A percentile compares a stretch with the other conserved stretches of the same genome.
Evolutionary conservation across 345 rosid species (phyloP).

Genomic region (Euphorbia tirucalli): DNA sequence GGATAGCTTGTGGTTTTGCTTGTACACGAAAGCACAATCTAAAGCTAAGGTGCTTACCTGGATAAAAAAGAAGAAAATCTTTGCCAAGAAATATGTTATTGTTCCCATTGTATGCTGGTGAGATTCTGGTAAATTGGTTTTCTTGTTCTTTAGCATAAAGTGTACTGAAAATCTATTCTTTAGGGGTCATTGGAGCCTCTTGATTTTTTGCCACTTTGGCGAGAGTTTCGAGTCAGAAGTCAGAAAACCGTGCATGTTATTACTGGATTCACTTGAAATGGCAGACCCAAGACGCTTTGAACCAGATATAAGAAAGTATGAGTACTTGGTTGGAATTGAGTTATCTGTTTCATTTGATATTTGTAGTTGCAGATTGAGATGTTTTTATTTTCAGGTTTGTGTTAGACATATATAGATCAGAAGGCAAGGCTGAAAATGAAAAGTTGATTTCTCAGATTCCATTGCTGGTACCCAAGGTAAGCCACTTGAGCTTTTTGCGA

Average conservation of each 20-base stretch:
- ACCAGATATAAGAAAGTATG: constrained; percentile 61
- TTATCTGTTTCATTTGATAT: neutral
- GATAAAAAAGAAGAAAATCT: constrained; percentile 53
- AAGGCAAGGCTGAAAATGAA: constrained; percentile 47
- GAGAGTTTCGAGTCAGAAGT: constrained; percentile 41
- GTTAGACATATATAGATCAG: constrained; percentile 46
- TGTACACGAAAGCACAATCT: constrained; percentile 39
- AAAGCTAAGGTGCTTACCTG: constrained; percentile 45
- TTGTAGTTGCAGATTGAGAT: neutral
- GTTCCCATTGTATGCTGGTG: constrained; percentile 73
- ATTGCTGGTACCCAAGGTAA: constrained; percentile 54
- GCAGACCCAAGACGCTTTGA: constrained; percentile 47
- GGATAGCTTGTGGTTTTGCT: constrained; percentile 54
- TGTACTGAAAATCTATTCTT: neutral
- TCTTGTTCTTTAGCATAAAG: neutral
- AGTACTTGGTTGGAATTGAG: neutral
- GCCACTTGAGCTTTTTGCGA: neutral
- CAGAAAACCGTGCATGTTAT: constrained; percentile 52
- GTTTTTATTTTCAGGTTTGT: constrained; percentile 49
- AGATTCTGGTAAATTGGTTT: constrained; percentile 4
- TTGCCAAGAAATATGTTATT: constrained; percentile 58
- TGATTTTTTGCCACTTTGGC: constrained; percentile 70
- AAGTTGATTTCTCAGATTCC: constrained; percentile 45
- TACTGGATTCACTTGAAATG: constrained; percentile 65
- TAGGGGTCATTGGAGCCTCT: constrained; percentile 74